These are phyloP conservation scores for Hypoxylon sp. DNA, from an alignment of 2,329 filamentous ascomycete genomes.

Conservation along the genomic window DNA sequence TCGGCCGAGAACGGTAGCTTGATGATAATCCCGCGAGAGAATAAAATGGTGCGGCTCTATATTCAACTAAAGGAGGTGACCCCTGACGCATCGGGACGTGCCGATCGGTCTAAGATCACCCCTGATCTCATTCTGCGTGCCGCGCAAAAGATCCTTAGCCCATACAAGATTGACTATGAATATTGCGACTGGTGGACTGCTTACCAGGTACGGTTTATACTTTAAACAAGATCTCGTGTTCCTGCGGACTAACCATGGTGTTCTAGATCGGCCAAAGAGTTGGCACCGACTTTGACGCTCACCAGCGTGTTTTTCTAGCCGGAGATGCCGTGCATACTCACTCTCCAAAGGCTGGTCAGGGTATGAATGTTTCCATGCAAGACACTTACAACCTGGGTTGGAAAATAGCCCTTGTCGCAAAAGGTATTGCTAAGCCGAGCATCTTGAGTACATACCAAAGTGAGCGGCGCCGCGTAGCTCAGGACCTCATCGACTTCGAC, in stretches of 20 bases:
- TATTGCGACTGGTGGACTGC: conserved; percentile 77
- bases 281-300: conserved; percentile 67
- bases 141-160: conserved; percentile 71
- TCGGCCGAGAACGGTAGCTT: conserved; percentile 65
- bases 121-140: conserved; percentile 69
- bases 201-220: conserved; percentile 66
- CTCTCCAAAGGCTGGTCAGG: conserved; percentile 75
- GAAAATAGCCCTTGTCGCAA: conserved; percentile 66
- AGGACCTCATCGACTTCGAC: conserved; percentile 76
- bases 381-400: conserved; percentile 72
- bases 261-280: conserved; percentile 77
- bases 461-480: conserved; percentile 72
- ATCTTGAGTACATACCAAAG: conserved; percentile 66
- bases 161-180: conserved; percentile 73
- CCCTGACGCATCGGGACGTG: conserved; percentile 53
- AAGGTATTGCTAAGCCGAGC: conserved; percentile 59
- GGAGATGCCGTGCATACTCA: conserved; percentile 75
- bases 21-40: conserved; percentile 73
- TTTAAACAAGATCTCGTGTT: background rate
- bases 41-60: conserved; percentile 70
- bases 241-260: conserved; percentile 38
- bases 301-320: conserved; percentile 75
- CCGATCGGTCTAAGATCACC: conserved; percentile 69
- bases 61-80: conserved; percentile 65
- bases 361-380: conserved; percentile 81